Base-by-base conservation (phyloP, 2,329 filamentous ascomycete genomes). In the Epichloe glyceriae region DNA sequence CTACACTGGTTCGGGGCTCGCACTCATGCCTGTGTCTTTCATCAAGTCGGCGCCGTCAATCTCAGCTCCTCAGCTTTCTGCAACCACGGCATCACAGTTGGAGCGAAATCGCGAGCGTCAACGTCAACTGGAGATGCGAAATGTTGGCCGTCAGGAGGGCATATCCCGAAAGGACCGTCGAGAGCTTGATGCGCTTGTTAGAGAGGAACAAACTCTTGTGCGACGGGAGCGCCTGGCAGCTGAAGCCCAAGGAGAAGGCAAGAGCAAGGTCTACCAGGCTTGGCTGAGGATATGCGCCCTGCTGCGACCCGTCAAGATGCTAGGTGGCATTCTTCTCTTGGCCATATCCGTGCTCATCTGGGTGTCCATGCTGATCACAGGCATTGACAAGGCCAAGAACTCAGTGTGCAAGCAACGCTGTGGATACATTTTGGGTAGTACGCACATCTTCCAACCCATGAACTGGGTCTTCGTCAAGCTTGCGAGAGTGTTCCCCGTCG, bases 351-450 rank as follows among this genome's bases (percentile, higher is more conserved):
- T 95, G 14, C 58, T 95, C 41, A 77, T 94, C 57, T 95, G 88
- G 78, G 78, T 85, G 8, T 95, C 88, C 12, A 97, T 98, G 88
- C 78, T 97, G 58, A 86, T 97, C 63, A 97, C 91, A 0, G 86
- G 83, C 57, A 89, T 97, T 61, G 93, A 98, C 77, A 97, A 97
- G 72, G 88, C 89, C 37, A 90, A 86, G 67, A 96, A 97, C 71
- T 96, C 90, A 3, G 73, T 94, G 55, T 98, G 93, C 78, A 91
- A 93, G 66, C 74, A 82, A 53, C 83, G 81, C 59, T 98, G 93
- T 64, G 93, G 93, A 55, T 98, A 96, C 68, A 86, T 97, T 47
- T 76, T 98, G 4, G 88, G 83, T 42, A 77, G 74, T 62, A 86
- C 94, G 65, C 88, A 94, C 65, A 82, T 97, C 58, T 95, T 96